Evolutionary conservation across 2,329 filamentous ascomycete species (phyloP), one percentile per base, ranked within the genome.

Genomic region (Phaeomoniella chlamydospora): DNA sequence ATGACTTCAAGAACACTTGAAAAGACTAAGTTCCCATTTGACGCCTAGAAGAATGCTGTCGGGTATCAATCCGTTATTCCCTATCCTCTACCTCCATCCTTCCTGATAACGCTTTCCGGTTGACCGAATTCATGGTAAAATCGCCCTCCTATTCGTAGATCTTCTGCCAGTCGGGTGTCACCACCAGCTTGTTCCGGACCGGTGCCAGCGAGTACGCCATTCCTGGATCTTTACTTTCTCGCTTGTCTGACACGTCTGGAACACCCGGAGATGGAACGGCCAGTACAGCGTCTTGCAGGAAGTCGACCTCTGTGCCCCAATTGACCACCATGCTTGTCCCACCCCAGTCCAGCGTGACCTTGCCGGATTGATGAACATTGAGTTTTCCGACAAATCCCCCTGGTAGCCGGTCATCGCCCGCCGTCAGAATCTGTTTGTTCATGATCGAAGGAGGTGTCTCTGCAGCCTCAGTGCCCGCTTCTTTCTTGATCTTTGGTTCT

Each of bases 131-230:
- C n/a, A n/a, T n/a, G n/a, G n/a, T n/a, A n/a, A n/a, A n/a, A n/a
- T n/a, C n/a, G n/a, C n/a, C n/a, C n/a, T 32, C 4, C 43, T 42
- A 49, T 26, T 53, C 51, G 37, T 67, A 51, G 41, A 76, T 64
- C 45, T 65, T 59, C 33, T 61, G 59, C 68, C 72, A 77, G 49
- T 78, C 65, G 11, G 74, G 74, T 35, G 64, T 69, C 19, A 77
- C 67, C 2, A 77, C 70, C 48, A 77, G 76, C 53, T 76, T 77
- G 37, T 70, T 71, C 51, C 68, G 71, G n/a, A 78, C 61, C 46
- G 74, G 66, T 5, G 73, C 74, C 58, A 78, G 69, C 2, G 66
- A 66, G 53, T 66, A 67, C 26, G 67, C 63, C 38, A 60, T 58
- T 29, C 59, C 53, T 10, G 59, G 52, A 12, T 51, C 49, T 15